Base-by-base conservation (phyloP, 108 stramenopile species). In the Pseudonitzschia delicatissima region DNA sequence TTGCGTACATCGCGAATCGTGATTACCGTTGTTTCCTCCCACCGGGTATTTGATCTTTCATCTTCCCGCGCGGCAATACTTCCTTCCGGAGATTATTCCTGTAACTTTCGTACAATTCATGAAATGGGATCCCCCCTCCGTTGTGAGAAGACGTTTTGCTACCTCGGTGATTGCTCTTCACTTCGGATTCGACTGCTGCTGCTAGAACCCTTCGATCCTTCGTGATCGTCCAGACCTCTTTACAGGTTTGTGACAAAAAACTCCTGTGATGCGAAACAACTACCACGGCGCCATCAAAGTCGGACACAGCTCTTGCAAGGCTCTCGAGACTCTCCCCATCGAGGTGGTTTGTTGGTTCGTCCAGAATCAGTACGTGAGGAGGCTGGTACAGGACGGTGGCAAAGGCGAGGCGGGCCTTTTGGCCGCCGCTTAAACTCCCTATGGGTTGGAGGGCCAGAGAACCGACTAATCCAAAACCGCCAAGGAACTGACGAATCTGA, bases 291-390 rank as follows among this genome's bases (percentile, higher is more conserved):
- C 97, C 97, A 31, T 79, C 50, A 71, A 79, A 98, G 20, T 53
- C 72, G 32, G 77, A 49, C 33, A 98, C 34, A 11, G 94, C 97
- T 0, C 71, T 65, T 34, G 86, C 67, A 52, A 98, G 77, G 18
- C 93, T 89, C 45, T 94, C 94, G 15, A 97, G 78, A 8, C 92
- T 91, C 69, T 98, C 96, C 33, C 93, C 63, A 77, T 98, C 97
- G 45, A 96, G 45, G 72, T 96, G 93, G 66, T 96, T 96, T 13
- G 91, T 93, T 3, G 71, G 62, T 27, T 79, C 78, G 34, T 79
- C 79, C 28, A 80, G 50, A 7, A 73, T 25, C 45, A 98, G 61
- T n/a, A 97, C 44, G 64, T 96, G 95, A 15, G 94, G 90, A 21
- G 72, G 71, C 59, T 87, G 69, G 2, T 83, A 64, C 59, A 86